phyloP scores from a whole-genome alignment of 228 moss, liverwort and hornwort species.

The Sphagnum magellanicum region DNA sequence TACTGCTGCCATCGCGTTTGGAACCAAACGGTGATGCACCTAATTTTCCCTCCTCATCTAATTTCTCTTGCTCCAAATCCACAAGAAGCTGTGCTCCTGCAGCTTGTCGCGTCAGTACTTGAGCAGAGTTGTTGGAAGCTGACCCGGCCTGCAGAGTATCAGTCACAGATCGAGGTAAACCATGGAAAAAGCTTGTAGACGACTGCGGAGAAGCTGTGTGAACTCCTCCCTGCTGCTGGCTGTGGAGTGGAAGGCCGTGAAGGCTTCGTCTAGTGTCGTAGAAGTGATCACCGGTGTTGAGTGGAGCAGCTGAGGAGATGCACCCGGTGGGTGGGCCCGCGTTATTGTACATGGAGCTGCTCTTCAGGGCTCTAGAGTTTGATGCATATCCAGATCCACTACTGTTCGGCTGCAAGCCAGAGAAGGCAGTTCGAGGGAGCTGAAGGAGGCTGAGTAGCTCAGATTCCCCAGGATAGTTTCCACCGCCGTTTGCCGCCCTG shows the following conservation, averaged over 20 bases:
- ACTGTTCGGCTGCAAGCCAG: slow-evolving; percentile 14
- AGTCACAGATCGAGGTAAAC: slow-evolving; percentile 18
- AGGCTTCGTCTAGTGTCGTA: slow-evolving; percentile 24
- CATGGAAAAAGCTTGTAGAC: slow-evolving; percentile 31
- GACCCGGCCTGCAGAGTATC: slow-evolving; percentile 2
- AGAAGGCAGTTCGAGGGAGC: slow-evolving; percentile 31
- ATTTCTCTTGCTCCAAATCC: slow-evolving; percentile 34
- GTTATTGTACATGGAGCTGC: slow-evolving; percentile 17
- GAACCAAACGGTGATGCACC: slow-evolving; percentile 19
- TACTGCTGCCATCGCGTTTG: slow-evolving; percentile 13
- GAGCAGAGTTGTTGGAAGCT: slow-evolving; percentile 4
- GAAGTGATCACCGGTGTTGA: slow-evolving; percentile 32
- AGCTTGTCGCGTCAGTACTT: slow-evolving; percentile 14
- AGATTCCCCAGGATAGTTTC: slow-evolving; percentile 40
- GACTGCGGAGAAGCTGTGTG: slow-evolving; percentile 11
- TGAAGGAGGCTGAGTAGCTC: slow-evolving; percentile 65
- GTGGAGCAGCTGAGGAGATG: slow-evolving; percentile 24
- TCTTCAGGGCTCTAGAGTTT: slow-evolving; percentile 17
- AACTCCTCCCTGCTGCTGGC: slow-evolving; percentile 3
- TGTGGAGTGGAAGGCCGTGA: slow-evolving; percentile 16
- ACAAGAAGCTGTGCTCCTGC: slow-evolving; percentile 17
- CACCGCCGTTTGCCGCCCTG: slow-evolving; percentile 4
- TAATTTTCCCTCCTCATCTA: slow-evolving; percentile 18
- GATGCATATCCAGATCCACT: slow-evolving; percentile 16
- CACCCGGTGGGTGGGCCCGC: slow-evolving; percentile 10